Conservation (phyloP, 192 early-diverging fungal species). For the Backusella sp. region DNA sequence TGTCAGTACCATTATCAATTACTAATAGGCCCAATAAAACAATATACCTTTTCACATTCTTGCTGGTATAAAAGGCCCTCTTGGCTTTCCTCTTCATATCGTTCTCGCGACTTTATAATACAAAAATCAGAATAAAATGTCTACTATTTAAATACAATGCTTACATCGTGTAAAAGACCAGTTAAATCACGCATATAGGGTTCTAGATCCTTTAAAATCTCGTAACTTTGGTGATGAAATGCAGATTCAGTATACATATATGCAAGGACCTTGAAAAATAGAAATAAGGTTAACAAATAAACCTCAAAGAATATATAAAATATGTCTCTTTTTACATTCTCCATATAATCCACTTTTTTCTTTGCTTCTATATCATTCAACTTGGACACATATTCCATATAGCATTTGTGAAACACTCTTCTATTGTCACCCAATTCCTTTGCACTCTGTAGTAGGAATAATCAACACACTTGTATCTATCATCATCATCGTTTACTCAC, state of each 20-base stretch:
- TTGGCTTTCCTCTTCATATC: constrained; percentile 30
- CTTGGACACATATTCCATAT: constrained; percentile 65
- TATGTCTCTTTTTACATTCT: constrained; percentile 47
- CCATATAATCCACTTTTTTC: constrained; percentile 73
- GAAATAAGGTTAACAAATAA: constrained; percentile 14
- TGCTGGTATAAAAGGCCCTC: constrained; percentile 29
- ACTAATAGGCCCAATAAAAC: not conserved
- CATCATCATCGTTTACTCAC: constrained; percentile 27
- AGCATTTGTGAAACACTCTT: constrained; percentile 58
- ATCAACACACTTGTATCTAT: not conserved
- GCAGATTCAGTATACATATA: constrained; percentile 84
- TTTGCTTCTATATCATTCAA: constrained; percentile 73
- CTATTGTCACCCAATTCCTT: constrained; percentile 61
- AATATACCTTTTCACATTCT: constrained; percentile 30
- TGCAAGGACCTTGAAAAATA: constrained; percentile 55
- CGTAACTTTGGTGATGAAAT: constrained; percentile 81
- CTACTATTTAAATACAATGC: not conserved
- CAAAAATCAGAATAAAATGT: not conserved
- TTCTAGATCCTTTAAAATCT: constrained; percentile 76
- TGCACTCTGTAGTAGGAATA: constrained; percentile 36
- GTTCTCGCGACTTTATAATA: constrained; percentile 25
- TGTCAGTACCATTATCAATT: not conserved
- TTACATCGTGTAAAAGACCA: constrained; percentile 47
- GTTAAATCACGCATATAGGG: constrained; percentile 79
- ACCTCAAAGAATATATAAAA: not conserved